phyloP scores from a whole-genome alignment of 2,329 filamentous ascomycete species.

The Juglanconis juglandina region DNA sequence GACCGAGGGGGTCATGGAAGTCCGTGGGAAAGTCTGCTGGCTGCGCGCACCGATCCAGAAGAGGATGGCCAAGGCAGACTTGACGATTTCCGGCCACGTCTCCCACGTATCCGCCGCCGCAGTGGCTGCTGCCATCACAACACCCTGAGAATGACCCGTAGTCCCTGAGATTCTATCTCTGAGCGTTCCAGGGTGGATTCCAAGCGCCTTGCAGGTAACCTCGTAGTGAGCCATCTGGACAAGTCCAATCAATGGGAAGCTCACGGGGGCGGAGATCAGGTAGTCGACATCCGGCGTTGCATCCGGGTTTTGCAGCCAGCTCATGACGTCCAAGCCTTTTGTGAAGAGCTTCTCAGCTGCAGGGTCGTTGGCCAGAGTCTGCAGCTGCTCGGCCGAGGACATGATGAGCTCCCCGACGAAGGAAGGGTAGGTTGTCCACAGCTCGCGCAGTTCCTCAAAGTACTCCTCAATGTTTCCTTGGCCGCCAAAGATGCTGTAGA shows the following conservation, averaged over 20 bases:
- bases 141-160: constrained; percentile 94
- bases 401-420: constrained; percentile 85
- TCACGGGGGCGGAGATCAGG: constrained; percentile 89
- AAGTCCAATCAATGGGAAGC: constrained; percentile 90
- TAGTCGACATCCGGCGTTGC: constrained; percentile 92
- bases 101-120: constrained; percentile 92
- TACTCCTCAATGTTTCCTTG: constrained; percentile 99
- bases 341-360: constrained; percentile 92
- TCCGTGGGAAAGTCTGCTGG: constrained; percentile 94
- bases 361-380: constrained; percentile 75
- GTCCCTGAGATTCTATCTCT: constrained; percentile 81
- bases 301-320: constrained; percentile 87
- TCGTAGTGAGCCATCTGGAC: constrained; percentile 95
- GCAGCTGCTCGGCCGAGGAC: constrained; percentile 80
- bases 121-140: constrained; percentile 88
- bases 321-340: constrained; percentile 92
- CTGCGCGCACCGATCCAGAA: constrained; percentile 99
- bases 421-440: constrained; percentile 85
- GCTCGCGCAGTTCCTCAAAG: constrained; percentile 91
- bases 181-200: constrained; percentile 83
- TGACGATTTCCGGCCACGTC: constrained; percentile 76
- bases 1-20: constrained; percentile 85
- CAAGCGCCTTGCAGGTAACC: constrained; percentile 87
- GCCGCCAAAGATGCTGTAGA: constrained; percentile 94
- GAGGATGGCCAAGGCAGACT: constrained; percentile 80